Conservation (phyloP, 768 basidiomycete species). For the Serendipita vermifera region DNA sequence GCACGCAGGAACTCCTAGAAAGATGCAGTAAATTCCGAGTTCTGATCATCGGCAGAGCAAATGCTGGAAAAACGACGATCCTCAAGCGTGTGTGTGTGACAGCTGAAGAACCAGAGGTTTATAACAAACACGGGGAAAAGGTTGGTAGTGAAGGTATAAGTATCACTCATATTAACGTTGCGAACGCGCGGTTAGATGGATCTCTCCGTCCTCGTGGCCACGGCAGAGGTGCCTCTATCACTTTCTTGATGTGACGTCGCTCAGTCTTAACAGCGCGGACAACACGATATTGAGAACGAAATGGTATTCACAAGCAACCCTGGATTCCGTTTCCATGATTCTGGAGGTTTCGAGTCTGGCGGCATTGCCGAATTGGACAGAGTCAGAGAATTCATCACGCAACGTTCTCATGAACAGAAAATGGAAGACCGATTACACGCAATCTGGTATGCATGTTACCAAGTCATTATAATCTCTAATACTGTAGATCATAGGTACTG, state of each 20-base stretch:
- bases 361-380: constrained; percentile 20
- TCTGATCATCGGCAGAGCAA: constrained; percentile 15
- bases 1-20: too few species aligned
- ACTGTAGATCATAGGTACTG: constrained; percentile 27
- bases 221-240: too few species aligned
- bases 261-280: constrained; percentile 28
- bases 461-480: background rate
- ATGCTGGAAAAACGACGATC: constrained; percentile 16
- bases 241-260: too few species aligned
- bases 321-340: constrained; percentile 32
- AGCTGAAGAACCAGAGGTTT: constrained; percentile 10
- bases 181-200: too few species aligned
- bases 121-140: background rate
- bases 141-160: too few species aligned
- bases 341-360: constrained; percentile 30
- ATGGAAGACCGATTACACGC: constrained; percentile 26
- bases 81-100: constrained; percentile 9
- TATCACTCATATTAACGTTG: too few species aligned
- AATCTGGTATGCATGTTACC: constrained; percentile 25
- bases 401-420: constrained; percentile 15
- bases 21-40: constrained; percentile 17
- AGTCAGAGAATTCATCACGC: constrained; percentile 24
- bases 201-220: too few species aligned
- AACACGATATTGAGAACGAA: constrained; percentile 24
- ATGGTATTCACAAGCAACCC: constrained; percentile 24